These are phyloP conservation scores for Populus davidiana DNA, from an alignment of 345 rosid genomes.

Conservation along the genomic window DNA sequence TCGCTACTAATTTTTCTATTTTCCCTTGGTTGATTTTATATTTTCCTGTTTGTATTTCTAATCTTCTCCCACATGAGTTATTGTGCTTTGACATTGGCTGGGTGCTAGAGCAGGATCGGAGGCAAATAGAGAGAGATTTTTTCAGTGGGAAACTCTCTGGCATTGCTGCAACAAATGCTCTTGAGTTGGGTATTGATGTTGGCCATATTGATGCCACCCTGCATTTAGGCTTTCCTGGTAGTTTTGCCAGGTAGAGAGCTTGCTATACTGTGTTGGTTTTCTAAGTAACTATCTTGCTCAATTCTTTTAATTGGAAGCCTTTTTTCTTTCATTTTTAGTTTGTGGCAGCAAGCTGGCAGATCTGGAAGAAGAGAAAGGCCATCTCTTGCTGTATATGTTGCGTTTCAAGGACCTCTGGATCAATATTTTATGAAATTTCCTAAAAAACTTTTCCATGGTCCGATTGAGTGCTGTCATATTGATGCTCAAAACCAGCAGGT, in stretches of 20 bases:
- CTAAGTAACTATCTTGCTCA: constrained; percentile 8
- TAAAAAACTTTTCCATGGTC: constrained; percentile 63
- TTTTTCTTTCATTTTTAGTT: constrained; percentile 43
- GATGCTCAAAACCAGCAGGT: constrained; percentile 89
- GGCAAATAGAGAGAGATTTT: constrained; percentile 79
- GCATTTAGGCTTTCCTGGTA: constrained; percentile 98
- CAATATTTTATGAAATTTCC: constrained; percentile 92
- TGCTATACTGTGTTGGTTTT: constrained; percentile 12
- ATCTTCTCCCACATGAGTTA: not conserved
- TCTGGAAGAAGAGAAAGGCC: constrained; percentile 88
- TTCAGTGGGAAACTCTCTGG: constrained; percentile 86
- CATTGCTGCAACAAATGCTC: constrained; percentile 92
- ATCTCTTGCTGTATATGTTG: constrained; percentile 88
- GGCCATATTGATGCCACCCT: constrained; percentile 91
- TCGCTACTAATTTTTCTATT: not conserved
- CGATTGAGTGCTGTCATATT: constrained; percentile 82
- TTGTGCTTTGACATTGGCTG: constrained; percentile 15
- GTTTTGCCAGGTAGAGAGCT: constrained; percentile 72
- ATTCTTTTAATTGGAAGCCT: constrained; percentile 12
- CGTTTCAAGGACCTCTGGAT: constrained; percentile 80
- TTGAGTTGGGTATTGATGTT: constrained; percentile 97
- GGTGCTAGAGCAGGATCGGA: constrained; percentile 57
- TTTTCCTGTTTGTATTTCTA: not conserved
- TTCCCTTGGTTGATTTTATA: not conserved
- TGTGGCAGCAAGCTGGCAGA: constrained; percentile 98